These are phyloP conservation scores for Bisporella sp. DNA, from an alignment of 2,329 filamentous ascomycete species.

Conservation along the genomic window DNA sequence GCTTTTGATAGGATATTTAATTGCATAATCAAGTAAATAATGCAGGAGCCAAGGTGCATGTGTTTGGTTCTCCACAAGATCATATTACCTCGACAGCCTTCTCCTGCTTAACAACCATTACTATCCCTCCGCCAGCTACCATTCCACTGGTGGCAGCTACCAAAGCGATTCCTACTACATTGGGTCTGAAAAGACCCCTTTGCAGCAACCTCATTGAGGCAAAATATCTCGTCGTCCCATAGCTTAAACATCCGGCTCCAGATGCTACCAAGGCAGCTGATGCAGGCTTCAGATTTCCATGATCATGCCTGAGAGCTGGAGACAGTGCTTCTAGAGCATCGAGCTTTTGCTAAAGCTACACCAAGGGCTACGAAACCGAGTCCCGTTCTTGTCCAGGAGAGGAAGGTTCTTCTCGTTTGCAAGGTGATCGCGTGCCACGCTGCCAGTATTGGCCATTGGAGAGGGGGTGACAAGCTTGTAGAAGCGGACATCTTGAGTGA, in stretches of 20 bases:
- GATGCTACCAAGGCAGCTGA: slow-evolving; percentile 36
- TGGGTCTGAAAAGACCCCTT: slow-evolving; percentile 42
- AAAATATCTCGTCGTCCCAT: slow-evolving; percentile 42
- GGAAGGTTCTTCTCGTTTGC: slow-evolving; percentile 44
- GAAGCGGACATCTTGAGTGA: slow-evolving; percentile 3
- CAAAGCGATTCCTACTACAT: slow-evolving; percentile 72
- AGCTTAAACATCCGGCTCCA: slow-evolving; percentile 38
- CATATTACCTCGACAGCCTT: background rate
- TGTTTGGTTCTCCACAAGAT: no score
- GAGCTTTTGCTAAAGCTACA: slow-evolving; percentile 40
- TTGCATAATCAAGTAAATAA: no score
- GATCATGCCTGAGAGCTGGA: slow-evolving; percentile 20
- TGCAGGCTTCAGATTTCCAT: slow-evolving; percentile 29
- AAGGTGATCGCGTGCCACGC: slow-evolving; percentile 41
- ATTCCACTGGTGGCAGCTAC: slow-evolving; percentile 62
- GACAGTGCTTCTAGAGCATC: slow-evolving; percentile 34
- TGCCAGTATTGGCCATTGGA: slow-evolving; percentile 36
- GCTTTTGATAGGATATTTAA: no score
- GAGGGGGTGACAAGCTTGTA: slow-evolving; percentile 12
- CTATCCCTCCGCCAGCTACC: slow-evolving; percentile 14
- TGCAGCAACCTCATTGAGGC: slow-evolving; percentile 34
- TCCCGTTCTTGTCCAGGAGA: slow-evolving; percentile 44
- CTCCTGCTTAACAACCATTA: slow-evolving; percentile 14
- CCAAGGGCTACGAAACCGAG: slow-evolving; percentile 45
- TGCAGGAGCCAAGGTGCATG: no score